Evolutionary conservation across 2,329 filamentous ascomycete species (phyloP).

Genomic region (Neoarthrinium moseri): DNA sequence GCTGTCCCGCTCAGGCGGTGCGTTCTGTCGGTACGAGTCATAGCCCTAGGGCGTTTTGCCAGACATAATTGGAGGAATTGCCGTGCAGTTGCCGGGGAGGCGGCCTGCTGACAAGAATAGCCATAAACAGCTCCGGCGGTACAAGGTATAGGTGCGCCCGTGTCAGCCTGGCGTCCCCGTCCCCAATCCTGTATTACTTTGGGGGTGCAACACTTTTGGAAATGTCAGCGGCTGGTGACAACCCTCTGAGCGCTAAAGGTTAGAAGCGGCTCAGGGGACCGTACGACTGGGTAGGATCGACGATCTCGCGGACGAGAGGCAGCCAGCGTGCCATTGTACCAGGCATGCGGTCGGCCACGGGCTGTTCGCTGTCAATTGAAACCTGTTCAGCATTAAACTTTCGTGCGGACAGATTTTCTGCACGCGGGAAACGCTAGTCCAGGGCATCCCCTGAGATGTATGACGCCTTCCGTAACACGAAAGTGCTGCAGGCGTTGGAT

Average conservation of each 20-base stretch:
- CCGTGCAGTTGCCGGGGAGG: neutral
- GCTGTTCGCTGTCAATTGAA: too few relatives aligned
- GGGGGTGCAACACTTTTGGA: neutral
- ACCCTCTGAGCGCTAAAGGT: neutral
- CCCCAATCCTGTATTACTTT: neutral
- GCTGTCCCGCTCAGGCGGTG: neutral
- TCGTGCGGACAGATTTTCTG: too few relatives aligned
- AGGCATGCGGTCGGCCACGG: too few relatives aligned
- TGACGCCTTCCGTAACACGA: neutral
- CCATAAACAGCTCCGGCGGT: neutral
- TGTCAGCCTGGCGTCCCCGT: neutral
- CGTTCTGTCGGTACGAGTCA: neutral
- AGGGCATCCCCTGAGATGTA: neutral
- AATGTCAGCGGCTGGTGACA: neutral
- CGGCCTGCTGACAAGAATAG: neutral
- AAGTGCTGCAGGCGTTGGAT: neutral
- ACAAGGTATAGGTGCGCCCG: neutral
- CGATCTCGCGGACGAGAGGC: too few relatives aligned
- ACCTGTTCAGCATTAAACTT: too few relatives aligned
- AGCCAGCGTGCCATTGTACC: too few relatives aligned
- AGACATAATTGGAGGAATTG: slow-evolving; percentile 2
- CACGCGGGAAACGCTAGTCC: neutral
- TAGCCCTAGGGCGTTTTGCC: neutral
- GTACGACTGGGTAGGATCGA: neutral
- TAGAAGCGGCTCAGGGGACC: neutral